phyloP scores from a whole-genome alignment of 257 asterid species.

The Forsythia viridissima region DNA sequence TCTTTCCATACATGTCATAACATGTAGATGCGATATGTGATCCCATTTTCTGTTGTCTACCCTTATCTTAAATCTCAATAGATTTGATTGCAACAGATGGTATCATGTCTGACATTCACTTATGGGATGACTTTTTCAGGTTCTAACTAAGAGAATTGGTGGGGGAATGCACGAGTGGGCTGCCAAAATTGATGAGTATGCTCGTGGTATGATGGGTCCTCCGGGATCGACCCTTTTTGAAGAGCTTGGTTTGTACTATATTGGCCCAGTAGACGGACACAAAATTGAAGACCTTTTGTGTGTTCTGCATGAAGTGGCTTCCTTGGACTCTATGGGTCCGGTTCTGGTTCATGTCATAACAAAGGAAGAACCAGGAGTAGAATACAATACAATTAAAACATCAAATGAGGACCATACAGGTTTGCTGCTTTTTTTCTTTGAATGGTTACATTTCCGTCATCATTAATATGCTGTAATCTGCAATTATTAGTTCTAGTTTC shows the following conservation, averaged over 20 bases:
- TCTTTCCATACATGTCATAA: not conserved
- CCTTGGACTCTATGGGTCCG: slow-evolving; percentile 88
- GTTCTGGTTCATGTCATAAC: slow-evolving; percentile 88
- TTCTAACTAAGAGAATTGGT: slow-evolving; percentile 72
- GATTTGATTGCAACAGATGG: slow-evolving; percentile 2
- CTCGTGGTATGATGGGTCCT: slow-evolving; percentile 94
- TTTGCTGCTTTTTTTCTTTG: slow-evolving; percentile 22
- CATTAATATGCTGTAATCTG: not conserved
- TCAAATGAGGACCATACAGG: slow-evolving; percentile 39
- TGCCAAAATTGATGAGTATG: slow-evolving; percentile 92
- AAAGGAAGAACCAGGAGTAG: slow-evolving; percentile 45
- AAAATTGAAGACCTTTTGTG: slow-evolving; percentile 85
- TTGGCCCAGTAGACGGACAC: slow-evolving; percentile 95
- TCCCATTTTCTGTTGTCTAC: not conserved
- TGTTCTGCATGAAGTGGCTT: slow-evolving; percentile 77
- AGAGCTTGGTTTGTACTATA: slow-evolving; percentile 92
- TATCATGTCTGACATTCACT: not conserved
- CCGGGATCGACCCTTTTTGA: slow-evolving; percentile 90
- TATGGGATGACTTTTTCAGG: slow-evolving; percentile 43
- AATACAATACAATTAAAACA: slow-evolving; percentile 26
- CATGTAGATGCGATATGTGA: not conserved
- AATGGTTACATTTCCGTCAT: not conserved
- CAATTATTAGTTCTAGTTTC: not conserved
- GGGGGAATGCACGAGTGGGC: slow-evolving; percentile 94
- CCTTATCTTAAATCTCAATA: not conserved